Conservation (phyloP, 2,329 filamentous ascomycete genomes). For the Pseudonectria buxi region DNA sequence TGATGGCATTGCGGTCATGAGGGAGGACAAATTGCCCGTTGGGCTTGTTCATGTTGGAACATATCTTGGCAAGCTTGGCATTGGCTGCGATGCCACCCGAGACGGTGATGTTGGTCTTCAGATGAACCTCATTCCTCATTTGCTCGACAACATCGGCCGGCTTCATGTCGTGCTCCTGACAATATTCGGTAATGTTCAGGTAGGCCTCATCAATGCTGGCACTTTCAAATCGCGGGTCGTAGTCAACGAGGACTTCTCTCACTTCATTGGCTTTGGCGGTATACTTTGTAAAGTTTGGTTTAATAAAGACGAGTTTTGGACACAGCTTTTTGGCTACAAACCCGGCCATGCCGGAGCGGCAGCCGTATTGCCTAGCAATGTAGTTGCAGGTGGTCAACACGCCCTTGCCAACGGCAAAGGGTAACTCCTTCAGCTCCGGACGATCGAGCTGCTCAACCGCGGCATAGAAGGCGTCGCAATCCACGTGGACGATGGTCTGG, state of each 20-base stretch:
- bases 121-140: constrained; percentile 68
- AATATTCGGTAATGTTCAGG: constrained; percentile 88
- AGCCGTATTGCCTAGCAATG: constrained; percentile 80
- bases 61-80: constrained; percentile 89
- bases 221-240: constrained; percentile 86
- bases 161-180: constrained; percentile 56
- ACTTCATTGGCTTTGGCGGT: constrained; percentile 84
- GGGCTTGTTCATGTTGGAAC: constrained; percentile 91
- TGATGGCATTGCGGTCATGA: constrained; percentile 65
- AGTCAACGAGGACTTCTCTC: constrained; percentile 72
- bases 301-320: constrained; percentile 73
- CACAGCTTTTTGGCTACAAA: constrained; percentile 95
- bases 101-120: constrained; percentile 75
- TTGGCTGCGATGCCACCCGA: constrained; percentile 94
- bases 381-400: constrained; percentile 74
- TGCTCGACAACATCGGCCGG: constrained; percentile 71
- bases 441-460: constrained; percentile 81
- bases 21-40: constrained; percentile 82
- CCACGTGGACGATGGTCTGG: constrained; percentile 82
- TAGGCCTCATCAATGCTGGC: constrained; percentile 96
- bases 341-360: constrained; percentile 88
- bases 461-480: constrained; percentile 97
- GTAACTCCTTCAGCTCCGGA: constrained; percentile 77
- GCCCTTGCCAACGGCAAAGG: constrained; percentile 78
- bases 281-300: constrained; percentile 87